Evolutionary conservation across 78 protist species (phyloP).

Genomic region (slime mould (Dictyostelium discoideum)): DNA sequence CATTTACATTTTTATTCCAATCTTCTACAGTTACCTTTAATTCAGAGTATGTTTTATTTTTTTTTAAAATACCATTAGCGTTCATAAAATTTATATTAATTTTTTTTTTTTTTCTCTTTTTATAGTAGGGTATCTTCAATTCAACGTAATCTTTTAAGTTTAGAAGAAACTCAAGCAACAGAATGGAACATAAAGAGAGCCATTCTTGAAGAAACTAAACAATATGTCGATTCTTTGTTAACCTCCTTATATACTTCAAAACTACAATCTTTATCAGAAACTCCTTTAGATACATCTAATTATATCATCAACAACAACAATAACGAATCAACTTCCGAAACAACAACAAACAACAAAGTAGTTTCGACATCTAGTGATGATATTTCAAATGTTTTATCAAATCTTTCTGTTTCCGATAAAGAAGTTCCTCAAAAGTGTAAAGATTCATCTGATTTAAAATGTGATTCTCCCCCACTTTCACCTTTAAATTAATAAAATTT

Average conservation of each 20-base stretch:
- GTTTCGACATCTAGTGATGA: not conserved
- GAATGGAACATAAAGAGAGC: not conserved
- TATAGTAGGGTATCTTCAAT: not conserved
- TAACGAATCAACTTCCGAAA: not conserved
- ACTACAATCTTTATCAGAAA: not conserved
- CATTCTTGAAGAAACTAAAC: constrained; percentile 4
- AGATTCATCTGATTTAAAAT: not conserved
- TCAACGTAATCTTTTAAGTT: constrained; percentile 13
- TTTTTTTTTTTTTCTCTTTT: not conserved
- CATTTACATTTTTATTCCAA: constrained; percentile 37
- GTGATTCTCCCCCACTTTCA: constrained; percentile 20
- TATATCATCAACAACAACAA: not conserved
- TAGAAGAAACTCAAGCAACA: not conserved
- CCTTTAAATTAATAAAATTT: not conserved
- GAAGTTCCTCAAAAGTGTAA: not conserved
- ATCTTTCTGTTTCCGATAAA: not conserved
- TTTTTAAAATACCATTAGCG: not conserved
- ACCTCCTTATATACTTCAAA: not conserved
- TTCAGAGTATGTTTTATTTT: constrained; percentile 38
- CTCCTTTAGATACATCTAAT: not conserved
- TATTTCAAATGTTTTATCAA: not conserved
- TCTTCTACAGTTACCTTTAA: not conserved
- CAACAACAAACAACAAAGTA: not conserved
- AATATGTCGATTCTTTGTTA: not conserved
- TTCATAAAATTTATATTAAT: not conserved